phyloP scores from a whole-genome alignment of 495 filamentous ascomycete genomes.

The Glarea lozoyensis region DNA sequence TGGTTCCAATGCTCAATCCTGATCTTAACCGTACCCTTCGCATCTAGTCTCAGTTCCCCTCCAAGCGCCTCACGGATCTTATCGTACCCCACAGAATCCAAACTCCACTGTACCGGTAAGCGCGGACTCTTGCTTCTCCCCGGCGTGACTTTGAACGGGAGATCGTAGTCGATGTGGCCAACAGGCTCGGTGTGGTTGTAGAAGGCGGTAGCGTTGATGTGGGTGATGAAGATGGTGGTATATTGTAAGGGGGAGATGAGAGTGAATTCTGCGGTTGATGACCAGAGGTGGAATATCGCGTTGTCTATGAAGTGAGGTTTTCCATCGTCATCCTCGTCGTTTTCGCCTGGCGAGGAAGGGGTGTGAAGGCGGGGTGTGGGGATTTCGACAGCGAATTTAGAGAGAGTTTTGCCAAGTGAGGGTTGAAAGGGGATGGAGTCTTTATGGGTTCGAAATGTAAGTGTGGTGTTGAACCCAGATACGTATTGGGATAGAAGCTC shows the following conservation, averaged over 20 bases:
- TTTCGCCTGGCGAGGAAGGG: slow-evolving; percentile 40
- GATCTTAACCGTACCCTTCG: slow-evolving; percentile 63
- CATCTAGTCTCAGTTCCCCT: slow-evolving; percentile 66
- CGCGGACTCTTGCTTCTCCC: slow-evolving; percentile 60
- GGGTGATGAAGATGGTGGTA: slow-evolving; percentile 64
- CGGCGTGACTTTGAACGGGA: slow-evolving; percentile 70
- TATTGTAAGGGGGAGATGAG: slow-evolving; percentile 67
- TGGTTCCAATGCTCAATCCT: slow-evolving; percentile 64
- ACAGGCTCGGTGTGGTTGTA: slow-evolving; percentile 73
- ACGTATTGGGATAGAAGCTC: slow-evolving; percentile 77
- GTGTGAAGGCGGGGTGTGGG: slow-evolving; percentile 61
- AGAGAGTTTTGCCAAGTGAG: slow-evolving; percentile 60
- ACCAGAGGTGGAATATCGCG: slow-evolving; percentile 78
- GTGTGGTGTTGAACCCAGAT: slow-evolving; percentile 74
- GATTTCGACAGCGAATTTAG: slow-evolving; percentile 55
- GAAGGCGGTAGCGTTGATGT: slow-evolving; percentile 72
- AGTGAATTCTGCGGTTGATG: slow-evolving; percentile 78
- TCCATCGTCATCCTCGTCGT: slow-evolving; percentile 32
- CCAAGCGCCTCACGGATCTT: slow-evolving; percentile 77
- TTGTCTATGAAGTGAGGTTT: slow-evolving; percentile 69
- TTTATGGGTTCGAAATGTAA: slow-evolving; percentile 61
- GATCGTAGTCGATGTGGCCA: slow-evolving; percentile 63
- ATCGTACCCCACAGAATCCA: slow-evolving; percentile 74
- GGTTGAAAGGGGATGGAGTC: slow-evolving; percentile 68
- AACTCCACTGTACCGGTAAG: slow-evolving; percentile 70